A percentile compares a stretch with the other conserved stretches of the same genome.
Conservation (phyloP, 345 rosid genomes). For the Citrus trifoliata region DNA sequence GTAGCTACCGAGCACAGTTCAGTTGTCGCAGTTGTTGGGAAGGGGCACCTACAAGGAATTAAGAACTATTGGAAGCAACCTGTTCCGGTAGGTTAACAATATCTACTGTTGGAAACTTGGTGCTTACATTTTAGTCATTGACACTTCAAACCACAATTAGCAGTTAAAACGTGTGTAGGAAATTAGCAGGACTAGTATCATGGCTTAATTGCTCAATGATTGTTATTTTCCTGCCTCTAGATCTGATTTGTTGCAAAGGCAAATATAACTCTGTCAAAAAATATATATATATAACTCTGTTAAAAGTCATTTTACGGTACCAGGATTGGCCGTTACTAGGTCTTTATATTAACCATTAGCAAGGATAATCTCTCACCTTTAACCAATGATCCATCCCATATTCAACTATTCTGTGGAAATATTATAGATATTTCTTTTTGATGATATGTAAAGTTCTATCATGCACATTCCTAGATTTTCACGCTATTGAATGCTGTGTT, state of each 20-base stretch:
- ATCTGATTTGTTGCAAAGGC: neutral
- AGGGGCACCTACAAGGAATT: constrained; percentile 92
- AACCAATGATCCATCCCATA: too few relatives aligned
- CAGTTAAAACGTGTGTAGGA: neutral
- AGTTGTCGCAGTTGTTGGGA: constrained; percentile 97
- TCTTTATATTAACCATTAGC: neutral
- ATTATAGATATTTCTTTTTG: neutral
- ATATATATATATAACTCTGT: too few relatives aligned
- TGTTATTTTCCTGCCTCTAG: neutral
- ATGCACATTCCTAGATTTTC: neutral
- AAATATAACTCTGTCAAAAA: neutral
- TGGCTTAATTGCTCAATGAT: neutral
- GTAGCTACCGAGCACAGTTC: constrained; percentile 71
- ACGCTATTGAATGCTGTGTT: neutral
- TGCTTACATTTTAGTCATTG: neutral
- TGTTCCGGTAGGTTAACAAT: constrained; percentile 42
- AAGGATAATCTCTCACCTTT: neutral
- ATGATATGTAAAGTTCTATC: neutral
- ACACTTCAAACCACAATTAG: neutral
- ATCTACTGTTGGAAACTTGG: neutral
- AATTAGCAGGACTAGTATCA: neutral
- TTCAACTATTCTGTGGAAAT: neutral
- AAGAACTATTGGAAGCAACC: constrained; percentile 87
- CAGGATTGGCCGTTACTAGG: neutral
- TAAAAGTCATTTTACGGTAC: neutral